Base-by-base conservation (phyloP, 169 alveolate genomes). In the Amoebophrya sp. region DNA sequence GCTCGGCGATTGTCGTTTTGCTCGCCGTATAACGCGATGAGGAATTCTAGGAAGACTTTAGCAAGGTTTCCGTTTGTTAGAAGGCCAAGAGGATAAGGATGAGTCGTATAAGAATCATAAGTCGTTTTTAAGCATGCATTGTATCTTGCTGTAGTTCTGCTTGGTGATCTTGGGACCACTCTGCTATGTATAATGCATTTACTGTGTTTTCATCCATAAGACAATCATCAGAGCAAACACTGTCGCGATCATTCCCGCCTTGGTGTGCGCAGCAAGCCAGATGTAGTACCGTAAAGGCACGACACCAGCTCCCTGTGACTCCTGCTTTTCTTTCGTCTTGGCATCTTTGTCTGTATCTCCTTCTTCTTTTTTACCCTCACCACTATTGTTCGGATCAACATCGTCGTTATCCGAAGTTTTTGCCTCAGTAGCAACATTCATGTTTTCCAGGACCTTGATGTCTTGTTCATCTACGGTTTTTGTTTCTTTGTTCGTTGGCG, bases 201-300 rank as follows among this genome's bases (percentile, higher is more conserved):
- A n/a, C n/a, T n/a, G n/a, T n/a, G n/a, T n/a, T n/a, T n/a, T n/a
- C n/a, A n/a, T n/a, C n/a, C n/a, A n/a, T n/a, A n/a, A n/a, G n/a
- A n/a, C n/a, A n/a, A n/a, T n/a, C n/a, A n/a, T n/a, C n/a, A n/a
- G n/a, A n/a, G n/a, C n/a, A n/a, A n/a, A n/a, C n/a, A n/a, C n/a
- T n/a, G n/a, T n/a, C n/a, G n/a, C n/a, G n/a, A 65, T 65, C 36
- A 36, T 65, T 6, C 83, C 83, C 26, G 83, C 33, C 83, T 65
- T 65, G 38, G 83, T 65, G 83, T 65, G 83, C 83, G 36, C 83
- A 29, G 83, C 83, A 29, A 65, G 83, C 83, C 83, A 65, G 83
- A 65, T 0, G 83, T 65, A 65, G 26, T 26, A 65, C 33, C 83
- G 83, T 6, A 65, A 26, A 10, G 83, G 83, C 33, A 65, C 83